Conservation (phyloP, 768 basidiomycete species). For the Pleurotus tuoliensis region DNA sequence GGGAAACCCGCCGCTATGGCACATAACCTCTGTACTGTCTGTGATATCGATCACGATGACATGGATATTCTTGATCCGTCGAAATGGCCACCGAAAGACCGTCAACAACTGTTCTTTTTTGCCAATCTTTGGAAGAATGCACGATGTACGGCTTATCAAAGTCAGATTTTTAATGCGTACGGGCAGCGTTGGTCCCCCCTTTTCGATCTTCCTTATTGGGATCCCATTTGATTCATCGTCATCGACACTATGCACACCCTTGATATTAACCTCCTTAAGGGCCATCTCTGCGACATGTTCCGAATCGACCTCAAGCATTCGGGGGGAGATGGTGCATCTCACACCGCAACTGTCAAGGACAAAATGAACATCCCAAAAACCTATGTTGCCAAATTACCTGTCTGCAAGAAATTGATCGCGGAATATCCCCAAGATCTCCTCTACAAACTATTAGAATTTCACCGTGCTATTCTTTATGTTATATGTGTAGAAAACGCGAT, state of each 20-base stretch:
- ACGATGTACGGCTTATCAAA: slow-evolving; percentile 7
- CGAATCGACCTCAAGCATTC: slow-evolving; percentile 14
- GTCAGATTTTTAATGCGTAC: slow-evolving; percentile 14
- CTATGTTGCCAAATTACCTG: neutral
- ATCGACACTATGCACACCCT: slow-evolving; percentile 40
- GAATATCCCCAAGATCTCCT: neutral
- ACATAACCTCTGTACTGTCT: slow-evolving; percentile 24
- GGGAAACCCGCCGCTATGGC: slow-evolving; percentile 18
- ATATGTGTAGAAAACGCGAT: neutral
- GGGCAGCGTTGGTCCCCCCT: slow-evolving; percentile 28
- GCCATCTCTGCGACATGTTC: slow-evolving; percentile 25
- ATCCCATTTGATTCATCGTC: slow-evolving; percentile 23
- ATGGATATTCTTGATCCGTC: slow-evolving; percentile 22
- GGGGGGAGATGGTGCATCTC: neutral
- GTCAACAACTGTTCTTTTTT: slow-evolving; percentile 14
- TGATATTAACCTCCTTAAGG: slow-evolving; percentile 26
- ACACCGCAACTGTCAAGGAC: neutral
- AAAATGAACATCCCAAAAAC: neutral
- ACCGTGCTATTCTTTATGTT: neutral
- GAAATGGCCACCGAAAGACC: slow-evolving; percentile 18
- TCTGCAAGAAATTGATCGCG: neutral
- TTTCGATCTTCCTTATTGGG: slow-evolving; percentile 35
- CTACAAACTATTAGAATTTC: neutral
- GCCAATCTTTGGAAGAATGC: slow-evolving; percentile 21
- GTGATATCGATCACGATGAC: slow-evolving; percentile 17